phyloP scores from a whole-genome alignment of 1,284 basidiomycete genomes.

The Boletus semigastroideus region DNA sequence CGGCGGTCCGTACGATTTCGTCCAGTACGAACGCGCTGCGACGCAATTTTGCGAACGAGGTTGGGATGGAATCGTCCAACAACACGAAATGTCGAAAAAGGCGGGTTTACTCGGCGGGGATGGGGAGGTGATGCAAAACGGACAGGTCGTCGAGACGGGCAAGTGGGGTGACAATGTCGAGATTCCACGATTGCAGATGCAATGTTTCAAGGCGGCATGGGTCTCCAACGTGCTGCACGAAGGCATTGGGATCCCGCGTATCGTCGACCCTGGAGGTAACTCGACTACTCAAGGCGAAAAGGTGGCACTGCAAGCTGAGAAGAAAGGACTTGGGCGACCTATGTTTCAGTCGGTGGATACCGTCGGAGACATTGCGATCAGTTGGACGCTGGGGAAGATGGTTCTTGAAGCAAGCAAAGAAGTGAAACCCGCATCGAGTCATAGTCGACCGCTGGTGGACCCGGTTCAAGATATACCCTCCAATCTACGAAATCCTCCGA shows the following conservation, averaged over 20 bases:
- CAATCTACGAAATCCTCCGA: conserved; percentile 45
- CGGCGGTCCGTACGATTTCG: conserved; percentile 94
- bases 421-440: conserved; percentile 51
- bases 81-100: conserved; percentile 59
- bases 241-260: conserved; percentile 92
- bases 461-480: conserved; percentile 64
- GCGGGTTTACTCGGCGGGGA: conserved; percentile 57
- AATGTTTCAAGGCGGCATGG: conserved; percentile 99
- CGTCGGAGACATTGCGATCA: conserved; percentile 90
- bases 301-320: conserved; percentile 70
- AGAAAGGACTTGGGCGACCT: conserved; percentile 78
- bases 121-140: conserved; percentile 51
- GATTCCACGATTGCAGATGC: conserved; percentile 86
- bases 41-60: conserved; percentile 79
- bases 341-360: conserved; percentile 91
- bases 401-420: conserved; percentile 94
- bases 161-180: conserved; percentile 77
- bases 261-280: conserved; percentile 83
- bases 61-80: conserved; percentile 74
- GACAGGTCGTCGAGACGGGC: conserved; percentile 60
- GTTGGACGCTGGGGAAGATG: conserved; percentile 98
- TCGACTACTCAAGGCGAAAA: conserved; percentile 60
- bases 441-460: conserved; percentile 59
- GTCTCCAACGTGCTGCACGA: conserved; percentile 95
- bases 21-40: conserved; percentile 93